Percentiles rank a stretch among this genome's conserved stretches.
Evolutionary conservation across 78 protist species (phyloP).

Genomic region (slime mould (Dictyostelium discoideum)): DNA sequence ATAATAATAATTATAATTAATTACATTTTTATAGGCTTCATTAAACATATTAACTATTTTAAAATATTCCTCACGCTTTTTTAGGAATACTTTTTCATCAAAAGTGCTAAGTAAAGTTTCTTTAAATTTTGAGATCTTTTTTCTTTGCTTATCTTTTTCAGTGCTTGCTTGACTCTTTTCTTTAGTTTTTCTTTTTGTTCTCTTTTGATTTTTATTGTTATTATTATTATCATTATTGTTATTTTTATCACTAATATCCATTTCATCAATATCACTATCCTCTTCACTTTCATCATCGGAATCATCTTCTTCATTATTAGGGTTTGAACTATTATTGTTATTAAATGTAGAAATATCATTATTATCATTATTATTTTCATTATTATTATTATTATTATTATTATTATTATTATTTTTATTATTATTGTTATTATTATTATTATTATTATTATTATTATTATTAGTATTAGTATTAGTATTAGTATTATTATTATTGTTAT

Average conservation of each 20-base stretch:
- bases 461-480: no score
- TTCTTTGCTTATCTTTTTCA: constrained; percentile 28
- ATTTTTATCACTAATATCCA: background rate
- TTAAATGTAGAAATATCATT: background rate
- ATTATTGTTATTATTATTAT: no score
- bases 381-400: background rate
- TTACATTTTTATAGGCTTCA: background rate
- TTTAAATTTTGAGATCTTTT: constrained; percentile 38
- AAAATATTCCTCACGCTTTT: constrained; percentile 13
- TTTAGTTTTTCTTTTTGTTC: background rate
- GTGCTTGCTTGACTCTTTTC: background rate
- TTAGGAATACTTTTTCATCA: background rate
- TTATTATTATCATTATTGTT: background rate
- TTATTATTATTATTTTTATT: background rate
- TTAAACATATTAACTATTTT: background rate
- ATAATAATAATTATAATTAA: background rate
- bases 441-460: no score
- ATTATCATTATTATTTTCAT: background rate
- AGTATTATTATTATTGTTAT: no score
- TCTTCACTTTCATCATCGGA: background rate
- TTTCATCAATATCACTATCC: background rate
- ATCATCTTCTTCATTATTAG: background rate
- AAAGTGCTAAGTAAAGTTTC: background rate
- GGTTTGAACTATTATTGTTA: background rate
- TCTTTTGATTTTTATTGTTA: background rate